Percentiles rank a stretch among this genome's conserved stretches.
These are phyloP conservation scores for Trypanosoma cruzi DNA, from an alignment of 208 protist species.

Conservation along the genomic window DNA sequence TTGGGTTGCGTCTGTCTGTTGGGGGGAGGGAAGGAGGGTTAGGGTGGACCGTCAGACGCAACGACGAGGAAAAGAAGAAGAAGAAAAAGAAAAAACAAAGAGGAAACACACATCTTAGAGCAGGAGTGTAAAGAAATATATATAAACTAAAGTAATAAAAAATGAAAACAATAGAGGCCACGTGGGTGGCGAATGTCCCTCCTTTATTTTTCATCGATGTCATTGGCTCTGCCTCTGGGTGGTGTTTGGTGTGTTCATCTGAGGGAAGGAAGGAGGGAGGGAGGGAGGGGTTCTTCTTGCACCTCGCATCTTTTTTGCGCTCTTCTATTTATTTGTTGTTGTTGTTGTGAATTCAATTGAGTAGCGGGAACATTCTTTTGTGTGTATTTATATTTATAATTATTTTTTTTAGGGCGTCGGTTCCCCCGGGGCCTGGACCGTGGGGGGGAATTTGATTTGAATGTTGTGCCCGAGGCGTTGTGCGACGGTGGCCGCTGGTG, in stretches of 20 bases:
- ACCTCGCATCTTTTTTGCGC: background rate
- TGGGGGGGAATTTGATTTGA: background rate
- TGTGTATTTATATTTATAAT: background rate
- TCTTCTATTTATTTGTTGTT: no score
- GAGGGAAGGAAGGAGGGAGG: background rate
- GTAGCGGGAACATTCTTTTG: no score
- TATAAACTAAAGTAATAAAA: background rate
- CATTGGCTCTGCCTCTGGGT: no score
- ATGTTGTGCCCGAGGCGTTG: background rate
- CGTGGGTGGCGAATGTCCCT: background rate
- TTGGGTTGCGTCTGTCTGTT: background rate
- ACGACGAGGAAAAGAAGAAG: background rate
- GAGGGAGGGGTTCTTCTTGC: background rate
- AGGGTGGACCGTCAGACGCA: no score
- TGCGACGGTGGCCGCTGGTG: background rate
- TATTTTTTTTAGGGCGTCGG: background rate
- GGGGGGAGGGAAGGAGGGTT: no score
- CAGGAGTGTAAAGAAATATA: background rate
- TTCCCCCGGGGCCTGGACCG: no score
- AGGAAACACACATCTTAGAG: no score
- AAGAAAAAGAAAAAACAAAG: constrained; percentile 2
- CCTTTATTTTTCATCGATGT: no score
- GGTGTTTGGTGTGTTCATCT: no score
- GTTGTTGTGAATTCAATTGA: no score
- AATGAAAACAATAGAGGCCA: background rate